These are phyloP conservation scores for Kwoniella shandongensis DNA, from an alignment of 768 basidiomycete species.

Conservation along the genomic window DNA sequence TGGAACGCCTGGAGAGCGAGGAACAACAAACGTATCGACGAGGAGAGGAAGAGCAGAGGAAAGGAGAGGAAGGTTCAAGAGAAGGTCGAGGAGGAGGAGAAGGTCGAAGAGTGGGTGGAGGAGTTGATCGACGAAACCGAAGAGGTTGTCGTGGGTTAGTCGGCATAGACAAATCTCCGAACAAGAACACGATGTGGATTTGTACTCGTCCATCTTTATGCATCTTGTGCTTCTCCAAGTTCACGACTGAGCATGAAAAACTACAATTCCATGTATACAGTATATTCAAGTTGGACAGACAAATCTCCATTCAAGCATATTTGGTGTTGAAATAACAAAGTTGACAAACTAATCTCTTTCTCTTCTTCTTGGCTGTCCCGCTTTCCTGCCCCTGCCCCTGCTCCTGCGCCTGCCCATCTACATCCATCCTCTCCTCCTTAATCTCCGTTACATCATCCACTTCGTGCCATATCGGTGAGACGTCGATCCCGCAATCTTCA, in stretches of 20 bases:
- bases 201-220: no score
- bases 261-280: neutral
- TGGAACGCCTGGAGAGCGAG: constrained; percentile 95
- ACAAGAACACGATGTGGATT: no score
- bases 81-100: constrained; percentile 70
- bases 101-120: constrained; percentile 91
- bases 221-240: no score
- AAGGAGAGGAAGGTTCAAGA: constrained; percentile 46
- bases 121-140: constrained; percentile 90
- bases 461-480: constrained; percentile 44
- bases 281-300: no score
- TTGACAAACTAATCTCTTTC: constrained; percentile 35
- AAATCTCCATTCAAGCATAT: no score
- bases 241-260: neutral
- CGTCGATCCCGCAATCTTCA: constrained; percentile 36
- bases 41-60: constrained; percentile 58
- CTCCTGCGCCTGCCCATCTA: constrained; percentile 20
- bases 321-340: constrained; percentile 41
- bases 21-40: constrained; percentile 66
- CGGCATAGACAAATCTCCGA: no score
- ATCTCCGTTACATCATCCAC: constrained; percentile 11
- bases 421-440: constrained; percentile 20
- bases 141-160: constrained; percentile 59
- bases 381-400: neutral
- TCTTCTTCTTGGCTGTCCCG: constrained; percentile 5